These are phyloP conservation scores for Senna siamea DNA, from an alignment of 306 rosid species.

Conservation along the genomic window DNA sequence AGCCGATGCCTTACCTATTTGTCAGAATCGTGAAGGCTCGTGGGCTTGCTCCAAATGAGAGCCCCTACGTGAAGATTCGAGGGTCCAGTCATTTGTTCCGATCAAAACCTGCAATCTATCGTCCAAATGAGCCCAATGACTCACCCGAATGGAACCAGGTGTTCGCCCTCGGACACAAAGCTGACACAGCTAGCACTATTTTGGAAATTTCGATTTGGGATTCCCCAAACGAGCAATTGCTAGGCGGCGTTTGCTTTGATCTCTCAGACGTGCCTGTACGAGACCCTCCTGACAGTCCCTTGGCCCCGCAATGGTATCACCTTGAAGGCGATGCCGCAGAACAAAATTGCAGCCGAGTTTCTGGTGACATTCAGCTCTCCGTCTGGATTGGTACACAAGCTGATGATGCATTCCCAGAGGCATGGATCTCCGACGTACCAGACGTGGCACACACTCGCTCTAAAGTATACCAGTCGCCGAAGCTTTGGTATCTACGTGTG, in stretches of 20 bases:
- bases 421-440: conserved; percentile 51
- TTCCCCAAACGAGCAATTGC: conserved; percentile 58
- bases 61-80: conserved; percentile 66
- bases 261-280: conserved; percentile 55
- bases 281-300: conserved; percentile 56
- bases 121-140: conserved; percentile 66
- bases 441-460: conserved; percentile 53
- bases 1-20: conserved; percentile 87
- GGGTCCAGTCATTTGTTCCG: conserved; percentile 48
- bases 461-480: conserved; percentile 57
- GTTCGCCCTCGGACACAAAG: conserved; percentile 61
- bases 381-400: conserved; percentile 60
- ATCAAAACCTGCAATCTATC: conserved; percentile 56
- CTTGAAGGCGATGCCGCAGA: conserved; percentile 52
- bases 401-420: conserved; percentile 54
- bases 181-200: conserved; percentile 55
- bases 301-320: conserved; percentile 61
- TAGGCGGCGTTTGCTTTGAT: conserved; percentile 80
- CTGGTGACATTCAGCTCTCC: conserved; percentile 53
- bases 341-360: conserved; percentile 38
- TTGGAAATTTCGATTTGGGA: conserved; percentile 81
- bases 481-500: conserved; percentile 55
- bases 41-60: conserved; percentile 53
- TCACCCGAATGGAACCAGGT: conserved; percentile 89
- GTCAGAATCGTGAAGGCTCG: conserved; percentile 80